Evolutionary conservation across 305 asterid genomes (phyloP), one percentile per base, ranked within the genome.

Genomic region (Striga hermonthica): DNA sequence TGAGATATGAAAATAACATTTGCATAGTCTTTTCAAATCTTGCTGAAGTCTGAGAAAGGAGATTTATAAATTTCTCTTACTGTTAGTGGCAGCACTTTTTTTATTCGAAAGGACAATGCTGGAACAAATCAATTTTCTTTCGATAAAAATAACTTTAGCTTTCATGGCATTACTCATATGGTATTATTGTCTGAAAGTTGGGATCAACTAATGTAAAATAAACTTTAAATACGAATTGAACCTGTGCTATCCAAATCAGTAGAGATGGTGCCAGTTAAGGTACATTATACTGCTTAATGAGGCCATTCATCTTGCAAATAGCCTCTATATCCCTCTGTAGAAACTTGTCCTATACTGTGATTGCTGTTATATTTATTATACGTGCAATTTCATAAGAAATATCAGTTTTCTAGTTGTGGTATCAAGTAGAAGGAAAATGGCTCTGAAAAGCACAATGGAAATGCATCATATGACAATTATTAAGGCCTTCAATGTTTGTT

Each of bases 401-500:
- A 22, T 22, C 31, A 10, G 7, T 11, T 5, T 47, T 3, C 39
- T 9, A 13, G 40, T 64, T 38, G 66, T 50, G 57, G 54, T 36
- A 15, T 54, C 35, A 35, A 16, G 5, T 16, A 12, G 60, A 14
- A 31, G 2, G 9, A 11, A 12, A 37, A 9, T 58, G 38, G 8
- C 12, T 35, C 31, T 45, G 59, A 62, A 69, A 62, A 53, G 47
- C 31, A 69, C 9, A 62, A 39, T 40, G 52, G 15, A 55, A 39
- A 12, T 35, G 12, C 12, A 44, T 36, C 37, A 52, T 55, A 3
- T 39, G 12, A 22, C 31, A 22, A 22, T 22, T 0, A 22, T 22
- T 22, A 22, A 22, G 67, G 62, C 62, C 66, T 66, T 34, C 3
- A 44, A 47, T 66, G 50, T n/a, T 31, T 56, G 34, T 45, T 62